Percentiles rank a stretch among this genome's conserved stretches.
phyloP scores from a whole-genome alignment of 495 filamentous ascomycete genomes.

The Barbatosphaeria neglecta region DNA sequence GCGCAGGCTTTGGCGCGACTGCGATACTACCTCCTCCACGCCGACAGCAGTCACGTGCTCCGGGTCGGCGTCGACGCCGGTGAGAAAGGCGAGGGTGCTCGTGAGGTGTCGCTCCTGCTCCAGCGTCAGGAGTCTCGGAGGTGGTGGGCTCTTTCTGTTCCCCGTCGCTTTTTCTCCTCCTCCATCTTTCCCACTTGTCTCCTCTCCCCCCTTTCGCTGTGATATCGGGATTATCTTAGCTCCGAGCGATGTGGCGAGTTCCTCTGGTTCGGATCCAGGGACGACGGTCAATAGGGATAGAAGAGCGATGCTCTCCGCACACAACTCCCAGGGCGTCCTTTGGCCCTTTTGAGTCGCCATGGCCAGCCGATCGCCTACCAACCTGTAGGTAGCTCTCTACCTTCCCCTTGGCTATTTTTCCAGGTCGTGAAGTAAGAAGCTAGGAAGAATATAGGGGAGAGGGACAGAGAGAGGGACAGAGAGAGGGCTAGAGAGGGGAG shows the following conservation, averaged over 20 bases:
- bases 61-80: constrained; percentile 16
- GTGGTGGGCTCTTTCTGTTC: neutral
- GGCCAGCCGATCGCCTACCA: too few relatives aligned
- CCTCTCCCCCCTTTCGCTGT: neutral
- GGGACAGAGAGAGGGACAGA: neutral
- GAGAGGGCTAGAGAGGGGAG: neutral
- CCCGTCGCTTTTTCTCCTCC: neutral
- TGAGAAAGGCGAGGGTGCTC: constrained; percentile 26
- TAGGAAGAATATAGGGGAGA: neutral
- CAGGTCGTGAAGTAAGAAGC: neutral
- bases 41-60: constrained; percentile 25
- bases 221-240: too few relatives aligned
- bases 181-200: neutral
- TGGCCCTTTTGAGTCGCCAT: too few relatives aligned
- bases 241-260: too few relatives aligned
- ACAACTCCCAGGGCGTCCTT: neutral
- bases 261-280: neutral
- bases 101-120: constrained; percentile 18
- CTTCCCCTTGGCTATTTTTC: too few relatives aligned
- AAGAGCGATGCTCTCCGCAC: constrained; percentile 15
- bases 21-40: constrained; percentile 17
- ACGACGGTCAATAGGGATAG: constrained; percentile 12
- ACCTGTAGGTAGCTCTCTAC: too few relatives aligned
- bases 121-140: constrained; percentile 13
- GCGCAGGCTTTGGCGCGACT: constrained; percentile 9